phyloP scores from a whole-genome alignment of 768 basidiomycete genomes.

The Lactarius deliciosus region DNA sequence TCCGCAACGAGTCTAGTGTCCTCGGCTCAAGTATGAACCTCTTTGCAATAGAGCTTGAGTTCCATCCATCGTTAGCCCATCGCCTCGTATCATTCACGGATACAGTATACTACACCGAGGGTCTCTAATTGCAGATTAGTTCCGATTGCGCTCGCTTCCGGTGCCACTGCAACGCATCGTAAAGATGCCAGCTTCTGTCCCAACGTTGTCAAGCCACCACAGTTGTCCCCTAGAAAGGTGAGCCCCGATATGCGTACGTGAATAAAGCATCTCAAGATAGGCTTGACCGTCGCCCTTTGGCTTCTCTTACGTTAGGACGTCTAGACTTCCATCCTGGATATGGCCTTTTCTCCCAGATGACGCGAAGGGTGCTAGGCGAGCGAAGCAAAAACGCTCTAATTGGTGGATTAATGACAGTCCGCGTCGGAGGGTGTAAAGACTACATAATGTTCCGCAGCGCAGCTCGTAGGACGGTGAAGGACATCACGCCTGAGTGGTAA shows the following conservation, averaged over 20 bases:
- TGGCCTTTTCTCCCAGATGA: slow-evolving; percentile 1
- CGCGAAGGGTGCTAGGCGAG: background rate
- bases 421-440: background rate
- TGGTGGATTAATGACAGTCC: background rate
- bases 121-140: background rate
- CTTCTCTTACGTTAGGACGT: slow-evolving; percentile 13
- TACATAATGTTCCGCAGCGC: background rate
- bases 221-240: background rate
- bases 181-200: background rate
- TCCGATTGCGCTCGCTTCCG: background rate
- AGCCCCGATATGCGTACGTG: background rate
- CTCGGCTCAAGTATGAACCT: background rate
- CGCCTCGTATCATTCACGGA: background rate
- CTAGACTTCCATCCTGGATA: slow-evolving; percentile 9
- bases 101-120: background rate
- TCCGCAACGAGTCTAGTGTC: background rate
- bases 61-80: slow-evolving; percentile 9
- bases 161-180: background rate
- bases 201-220: background rate
- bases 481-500: background rate
- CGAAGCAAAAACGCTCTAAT: background rate
- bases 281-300: background rate
- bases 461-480: slow-evolving; percentile 1
- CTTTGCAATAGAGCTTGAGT: background rate
- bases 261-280: slow-evolving; percentile 2